A percentile compares a stretch with the other conserved stretches of the same genome.
Evolutionary conservation across 2,329 filamentous ascomycete genomes (phyloP).

Genomic region (Alternaria gansuensis): DNA sequence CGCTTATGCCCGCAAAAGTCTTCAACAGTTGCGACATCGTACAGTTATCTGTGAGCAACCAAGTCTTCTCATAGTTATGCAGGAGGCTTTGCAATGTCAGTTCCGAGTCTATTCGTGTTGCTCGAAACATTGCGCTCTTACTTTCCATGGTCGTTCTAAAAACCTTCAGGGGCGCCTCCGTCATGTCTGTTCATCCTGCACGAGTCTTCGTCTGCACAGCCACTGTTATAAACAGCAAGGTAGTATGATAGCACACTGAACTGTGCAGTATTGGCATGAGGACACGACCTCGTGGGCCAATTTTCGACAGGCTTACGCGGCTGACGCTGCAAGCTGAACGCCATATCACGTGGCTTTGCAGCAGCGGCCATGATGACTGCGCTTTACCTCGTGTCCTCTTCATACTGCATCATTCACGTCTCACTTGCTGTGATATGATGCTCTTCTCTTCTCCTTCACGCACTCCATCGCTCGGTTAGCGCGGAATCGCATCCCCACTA

Average conservation of each 20-base stretch:
- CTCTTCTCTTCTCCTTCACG: neutral
- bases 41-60: neutral
- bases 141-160: neutral
- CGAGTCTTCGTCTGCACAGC: constrained; percentile 1
- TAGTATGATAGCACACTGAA: constrained; percentile 1
- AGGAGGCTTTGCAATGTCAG: neutral
- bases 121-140: neutral
- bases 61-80: neutral
- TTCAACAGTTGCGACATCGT: neutral
- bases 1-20: constrained; percentile 1
- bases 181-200: constrained; percentile 4
- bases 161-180: constrained; percentile 2
- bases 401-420: neutral
- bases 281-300: constrained; percentile 4
- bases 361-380: neutral
- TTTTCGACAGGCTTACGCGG: constrained; percentile 13
- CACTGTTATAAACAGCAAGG: constrained; percentile 1
- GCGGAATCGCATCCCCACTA: constrained; percentile 12
- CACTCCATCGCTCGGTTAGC: constrained; percentile 6
- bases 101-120: neutral
- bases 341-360: constrained; percentile 16
- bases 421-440: neutral
- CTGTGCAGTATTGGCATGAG: neutral
- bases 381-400: constrained; percentile 7
- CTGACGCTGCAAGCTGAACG: constrained; percentile 13